A percentile compares a stretch with the other conserved stretches of the same genome.
phyloP scores from a whole-genome alignment of 441 rosid genomes.

The Biscutella laevigata region DNA sequence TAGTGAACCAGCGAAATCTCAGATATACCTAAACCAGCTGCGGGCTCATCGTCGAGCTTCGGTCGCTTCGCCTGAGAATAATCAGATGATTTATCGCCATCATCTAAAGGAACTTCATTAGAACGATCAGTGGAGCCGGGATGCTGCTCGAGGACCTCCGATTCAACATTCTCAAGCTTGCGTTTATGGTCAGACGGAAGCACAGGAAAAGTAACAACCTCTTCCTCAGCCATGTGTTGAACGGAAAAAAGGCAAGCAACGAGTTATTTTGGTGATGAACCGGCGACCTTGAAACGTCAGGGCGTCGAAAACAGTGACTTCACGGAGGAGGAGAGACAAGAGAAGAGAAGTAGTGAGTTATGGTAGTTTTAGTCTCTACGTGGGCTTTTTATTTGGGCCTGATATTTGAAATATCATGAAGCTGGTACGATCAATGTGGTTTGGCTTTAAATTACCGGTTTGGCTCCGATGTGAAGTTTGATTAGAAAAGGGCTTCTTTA shows the following conservation, averaged over 20 bases:
- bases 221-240: slow-evolving; percentile 58
- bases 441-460: no score
- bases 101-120: slow-evolving; percentile 23
- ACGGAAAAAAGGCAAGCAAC: not conserved
- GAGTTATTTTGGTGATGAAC: not conserved
- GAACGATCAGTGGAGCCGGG: slow-evolving; percentile 9
- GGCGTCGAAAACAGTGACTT: slow-evolving; percentile 14
- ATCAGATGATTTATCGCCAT: slow-evolving; percentile 13
- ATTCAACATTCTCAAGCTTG: slow-evolving; percentile 53
- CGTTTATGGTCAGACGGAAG: slow-evolving; percentile 60
- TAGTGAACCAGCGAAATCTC: no score
- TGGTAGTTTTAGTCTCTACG: no score
- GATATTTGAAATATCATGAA: no score
- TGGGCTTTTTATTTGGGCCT: no score
- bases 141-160: slow-evolving; percentile 24
- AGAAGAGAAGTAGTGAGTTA: not conserved
- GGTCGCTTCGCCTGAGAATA: slow-evolving; percentile 53
- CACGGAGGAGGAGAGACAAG: no score
- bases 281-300: slow-evolving; percentile 13
- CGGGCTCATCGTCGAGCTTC: slow-evolving; percentile 35
- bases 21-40: slow-evolving; percentile 39
- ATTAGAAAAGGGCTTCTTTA: no score
- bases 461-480: no score
- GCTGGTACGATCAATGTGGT: no score
- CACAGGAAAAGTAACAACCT: slow-evolving; percentile 27